Evolutionary conservation across 2,329 filamentous ascomycete genomes (phyloP).

Genomic region (Talaromyces marneffei): DNA sequence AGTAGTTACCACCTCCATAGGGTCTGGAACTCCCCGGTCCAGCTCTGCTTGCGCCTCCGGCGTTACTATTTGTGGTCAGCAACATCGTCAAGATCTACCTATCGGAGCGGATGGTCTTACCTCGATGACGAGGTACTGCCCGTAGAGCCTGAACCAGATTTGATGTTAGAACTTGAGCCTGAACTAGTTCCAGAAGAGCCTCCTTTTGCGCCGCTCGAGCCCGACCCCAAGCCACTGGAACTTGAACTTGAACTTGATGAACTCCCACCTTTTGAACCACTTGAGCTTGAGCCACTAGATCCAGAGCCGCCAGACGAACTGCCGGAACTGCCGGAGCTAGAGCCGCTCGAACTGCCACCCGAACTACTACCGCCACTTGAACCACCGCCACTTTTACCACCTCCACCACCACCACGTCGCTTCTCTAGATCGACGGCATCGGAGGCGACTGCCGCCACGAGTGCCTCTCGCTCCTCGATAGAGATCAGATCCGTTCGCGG

Average conservation of each 20-base stretch:
- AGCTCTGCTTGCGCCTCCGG: slow-evolving; percentile 3
- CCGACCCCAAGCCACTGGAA: slow-evolving; percentile 11
- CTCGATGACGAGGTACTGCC: slow-evolving; percentile 8
- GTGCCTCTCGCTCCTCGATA: slow-evolving; percentile 16
- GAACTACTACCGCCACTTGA: slow-evolving; percentile 17
- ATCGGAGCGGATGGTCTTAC: not conserved
- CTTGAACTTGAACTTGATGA: not conserved
- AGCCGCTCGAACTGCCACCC: slow-evolving; percentile 19
- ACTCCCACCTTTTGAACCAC: not conserved
- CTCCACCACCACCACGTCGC: slow-evolving; percentile 41
- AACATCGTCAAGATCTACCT: not conserved
- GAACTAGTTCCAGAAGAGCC: not conserved
- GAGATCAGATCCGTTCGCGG: slow-evolving; percentile 22
- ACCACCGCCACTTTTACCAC: slow-evolving; percentile 23
- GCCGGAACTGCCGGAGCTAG: slow-evolving; percentile 12
- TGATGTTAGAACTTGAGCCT: slow-evolving; percentile 7
- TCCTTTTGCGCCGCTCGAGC: not conserved
- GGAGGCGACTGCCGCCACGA: not conserved
- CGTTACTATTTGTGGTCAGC: slow-evolving; percentile 2
- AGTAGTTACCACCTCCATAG: slow-evolving; percentile 46
- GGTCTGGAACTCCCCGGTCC: slow-evolving; percentile 9
- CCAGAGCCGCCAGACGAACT: slow-evolving; percentile 11
- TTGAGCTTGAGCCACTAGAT: slow-evolving; percentile 1
- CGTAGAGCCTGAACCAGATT: not conserved
- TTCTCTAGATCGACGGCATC: slow-evolving; percentile 37